These are phyloP conservation scores for Phtheirospermum japonicum DNA, from an alignment of 257 asterid species.

Conservation along the genomic window DNA sequence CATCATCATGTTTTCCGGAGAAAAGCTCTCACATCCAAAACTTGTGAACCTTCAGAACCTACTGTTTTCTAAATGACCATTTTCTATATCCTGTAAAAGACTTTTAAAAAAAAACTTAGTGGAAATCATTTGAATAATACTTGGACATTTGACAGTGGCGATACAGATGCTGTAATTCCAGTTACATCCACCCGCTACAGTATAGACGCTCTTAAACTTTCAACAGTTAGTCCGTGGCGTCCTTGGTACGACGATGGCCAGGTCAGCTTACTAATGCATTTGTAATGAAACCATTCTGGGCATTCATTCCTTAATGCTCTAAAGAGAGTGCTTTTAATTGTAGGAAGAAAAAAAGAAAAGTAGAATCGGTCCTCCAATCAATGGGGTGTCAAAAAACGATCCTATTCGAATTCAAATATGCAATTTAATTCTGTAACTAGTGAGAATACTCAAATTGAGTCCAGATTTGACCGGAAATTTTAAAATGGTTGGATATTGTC, in stretches of 20 bases:
- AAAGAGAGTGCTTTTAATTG: no score
- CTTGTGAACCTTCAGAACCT: no score
- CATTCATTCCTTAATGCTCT: background rate
- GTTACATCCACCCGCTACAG: constrained; percentile 91
- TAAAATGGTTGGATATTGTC: background rate
- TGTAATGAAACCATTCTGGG: background rate
- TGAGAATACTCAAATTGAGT: background rate
- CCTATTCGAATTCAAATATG: no score
- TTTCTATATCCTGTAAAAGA: no score
- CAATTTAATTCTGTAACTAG: background rate
- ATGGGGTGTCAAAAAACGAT: no score
- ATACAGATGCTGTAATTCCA: constrained; percentile 82
- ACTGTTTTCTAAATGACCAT: no score
- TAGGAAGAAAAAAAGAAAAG: background rate
- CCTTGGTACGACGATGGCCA: constrained; percentile 91
- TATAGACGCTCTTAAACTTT: constrained; percentile 67
- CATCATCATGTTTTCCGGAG: no score
- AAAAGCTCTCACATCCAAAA: no score
- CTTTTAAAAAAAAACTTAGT: no score
- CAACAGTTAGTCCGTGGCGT: constrained; percentile 63
- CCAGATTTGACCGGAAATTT: background rate
- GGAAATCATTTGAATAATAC: background rate
- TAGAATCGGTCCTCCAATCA: no score
- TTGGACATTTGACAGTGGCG: constrained; percentile 56
- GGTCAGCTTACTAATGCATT: constrained; percentile 38